phyloP scores from a whole-genome alignment of 768 basidiomycete genomes.

The Russula dissimulans region DNA sequence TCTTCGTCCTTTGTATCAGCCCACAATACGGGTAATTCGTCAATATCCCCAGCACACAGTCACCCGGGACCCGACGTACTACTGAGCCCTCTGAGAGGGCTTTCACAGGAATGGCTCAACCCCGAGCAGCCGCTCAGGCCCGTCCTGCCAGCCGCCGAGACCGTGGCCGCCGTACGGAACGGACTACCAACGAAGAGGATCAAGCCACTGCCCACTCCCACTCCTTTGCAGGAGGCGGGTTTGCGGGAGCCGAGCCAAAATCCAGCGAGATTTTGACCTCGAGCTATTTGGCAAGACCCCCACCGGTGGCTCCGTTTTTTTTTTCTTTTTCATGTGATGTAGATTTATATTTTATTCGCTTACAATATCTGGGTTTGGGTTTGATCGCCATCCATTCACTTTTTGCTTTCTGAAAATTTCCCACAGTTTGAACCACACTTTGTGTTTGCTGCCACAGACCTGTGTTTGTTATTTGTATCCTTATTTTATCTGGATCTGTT shows the following conservation, averaged over 20 bases:
- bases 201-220: not conserved
- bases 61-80: conserved; percentile 11
- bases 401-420: not conserved
- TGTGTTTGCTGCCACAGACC: not conserved
- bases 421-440: not conserved
- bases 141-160: not conserved
- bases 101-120: conserved; percentile 2
- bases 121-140: not conserved
- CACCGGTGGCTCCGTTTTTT: too few relatives aligned
- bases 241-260: not conserved
- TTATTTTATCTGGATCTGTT: not conserved
- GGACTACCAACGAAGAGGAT: not conserved
- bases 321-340: not conserved
- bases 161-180: not conserved
- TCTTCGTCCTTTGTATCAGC: not conserved
- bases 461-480: too few relatives aligned
- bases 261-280: not conserved
- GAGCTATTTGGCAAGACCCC: not conserved
- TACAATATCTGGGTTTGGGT: not conserved
- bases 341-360: not conserved
- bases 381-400: not conserved
- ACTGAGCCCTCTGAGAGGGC: not conserved
- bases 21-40: not conserved
- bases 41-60: not conserved
- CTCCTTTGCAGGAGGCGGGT: not conserved